Evolutionary conservation across 805 yeast genomes (phyloP), one percentile per base, ranked within the genome.

Genomic region (Wickerhamomyces bovis): DNA sequence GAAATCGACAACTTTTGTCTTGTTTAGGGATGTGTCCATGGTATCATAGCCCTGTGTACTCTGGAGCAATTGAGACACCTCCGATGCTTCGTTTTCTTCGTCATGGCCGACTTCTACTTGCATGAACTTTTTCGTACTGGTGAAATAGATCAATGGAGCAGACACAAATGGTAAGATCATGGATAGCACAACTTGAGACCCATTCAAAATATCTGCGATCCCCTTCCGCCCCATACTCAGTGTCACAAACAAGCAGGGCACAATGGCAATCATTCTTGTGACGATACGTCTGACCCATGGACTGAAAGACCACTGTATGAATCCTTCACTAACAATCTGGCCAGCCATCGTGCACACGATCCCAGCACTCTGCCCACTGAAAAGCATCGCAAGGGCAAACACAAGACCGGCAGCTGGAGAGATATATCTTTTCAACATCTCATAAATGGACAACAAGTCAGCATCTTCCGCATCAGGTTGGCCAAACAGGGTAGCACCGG

Each of bases 341-440:
- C 97, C 96, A 2, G 97, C 90, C 57, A 90, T 74, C 0, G 97
- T 90, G 61, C 96, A 89, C 18, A 89, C 95, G 36, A 92, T 86
- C 38, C 97, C 97, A 2, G 97, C 97, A 57, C 94, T 83, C 60
- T 89, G 92, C n/a, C 97, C 97, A 13, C 92, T 83, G 61, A 86
- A 89, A 41, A 89, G 70, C 66, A 89, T 76, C 1, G 97, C 97
- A 43, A 89, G 66, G 0, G 96, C 97, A 71, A 90, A 89, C 0
- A 89, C 83, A 10, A 86, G 70, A 6, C 96, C 97, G 0, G 97
- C 97, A 6, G 89, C 80, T 15, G 86, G 84, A 1, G 95, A 85
- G 36, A 89, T 72, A 57, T 85, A 86, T 26, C 72, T 69, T 6
- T 80, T 72, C 23, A 89, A 73, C 64, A 89, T 70, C 47, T 82